Percentiles rank a stretch among this genome's conserved stretches.
Conservation (phyloP, 2,329 filamentous ascomycete species). For the Xylaria polymorpha region DNA sequence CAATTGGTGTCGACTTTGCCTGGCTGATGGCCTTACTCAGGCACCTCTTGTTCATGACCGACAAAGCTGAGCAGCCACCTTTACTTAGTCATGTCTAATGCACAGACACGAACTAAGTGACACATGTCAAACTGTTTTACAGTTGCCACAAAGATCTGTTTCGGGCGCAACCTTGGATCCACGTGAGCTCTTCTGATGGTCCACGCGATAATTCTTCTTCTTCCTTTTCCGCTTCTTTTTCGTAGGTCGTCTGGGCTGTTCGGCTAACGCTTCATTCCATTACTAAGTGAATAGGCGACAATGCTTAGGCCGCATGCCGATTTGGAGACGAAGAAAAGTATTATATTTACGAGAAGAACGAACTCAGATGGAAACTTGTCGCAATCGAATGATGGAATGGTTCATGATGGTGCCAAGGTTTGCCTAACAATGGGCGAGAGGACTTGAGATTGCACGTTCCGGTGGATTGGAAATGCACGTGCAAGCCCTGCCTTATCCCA, state of each 20-base stretch:
- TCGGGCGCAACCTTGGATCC: neutral
- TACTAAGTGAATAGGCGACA: neutral
- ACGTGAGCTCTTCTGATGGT: neutral
- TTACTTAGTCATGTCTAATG: neutral
- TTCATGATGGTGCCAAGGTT: too few relatives aligned
- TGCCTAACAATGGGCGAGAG: neutral
- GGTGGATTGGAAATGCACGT: neutral
- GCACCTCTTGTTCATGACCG: neutral
- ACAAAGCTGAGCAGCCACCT: slow-evolving; percentile 2
- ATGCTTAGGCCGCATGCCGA: neutral
- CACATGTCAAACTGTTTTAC: neutral
- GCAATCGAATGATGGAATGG: neutral
- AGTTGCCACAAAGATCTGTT: neutral
- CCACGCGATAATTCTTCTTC: neutral
- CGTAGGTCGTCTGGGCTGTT: neutral
- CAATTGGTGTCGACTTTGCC: neutral
- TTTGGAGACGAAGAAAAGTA: neutral
- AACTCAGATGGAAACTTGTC: neutral
- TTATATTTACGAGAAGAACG: neutral
- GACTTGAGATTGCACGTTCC: slow-evolving; percentile 9
- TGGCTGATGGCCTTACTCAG: neutral
- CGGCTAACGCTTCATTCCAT: neutral
- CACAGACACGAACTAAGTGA: neutral
- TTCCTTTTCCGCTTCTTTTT: neutral
- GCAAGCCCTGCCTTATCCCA: neutral